Conservation (phyloP, 106 monocot species). For the Dendrobium catenatum region DNA sequence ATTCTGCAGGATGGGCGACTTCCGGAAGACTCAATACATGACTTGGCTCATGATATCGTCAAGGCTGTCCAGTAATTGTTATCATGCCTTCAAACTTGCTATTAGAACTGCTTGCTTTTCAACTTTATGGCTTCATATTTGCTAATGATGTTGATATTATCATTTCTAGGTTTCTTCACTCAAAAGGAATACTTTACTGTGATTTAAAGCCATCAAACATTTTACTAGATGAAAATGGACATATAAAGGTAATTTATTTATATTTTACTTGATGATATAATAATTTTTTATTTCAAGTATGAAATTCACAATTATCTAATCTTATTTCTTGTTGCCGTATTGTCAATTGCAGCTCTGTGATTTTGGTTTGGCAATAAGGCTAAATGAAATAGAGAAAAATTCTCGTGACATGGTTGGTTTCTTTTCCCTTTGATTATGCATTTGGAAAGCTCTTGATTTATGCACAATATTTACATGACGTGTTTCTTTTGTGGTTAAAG, state of each 20-base stretch:
- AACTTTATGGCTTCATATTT: background rate
- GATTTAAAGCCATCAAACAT: constrained; percentile 97
- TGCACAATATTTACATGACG: constrained; percentile 3
- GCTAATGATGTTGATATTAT: constrained; percentile 1
- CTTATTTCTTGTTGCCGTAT: background rate
- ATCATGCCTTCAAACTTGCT: background rate
- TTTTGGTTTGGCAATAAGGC: constrained; percentile 75
- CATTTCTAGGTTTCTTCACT: constrained; percentile 68
- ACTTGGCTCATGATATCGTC: constrained; percentile 76
- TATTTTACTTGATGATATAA: background rate
- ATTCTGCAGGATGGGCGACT: constrained; percentile 70
- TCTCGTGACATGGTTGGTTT: constrained; percentile 49
- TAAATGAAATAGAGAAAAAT: constrained; percentile 64
- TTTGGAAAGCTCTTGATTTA: background rate
- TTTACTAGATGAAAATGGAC: constrained; percentile 88
- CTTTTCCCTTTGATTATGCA: background rate
- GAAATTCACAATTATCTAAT: background rate
- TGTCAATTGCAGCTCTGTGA: constrained; percentile 76
- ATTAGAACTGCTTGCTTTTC: background rate
- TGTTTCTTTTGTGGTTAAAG: constrained; percentile 3
- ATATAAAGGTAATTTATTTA: constrained; percentile 57
- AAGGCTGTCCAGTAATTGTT: constrained; percentile 81
- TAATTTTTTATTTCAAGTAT: constrained; percentile 1
- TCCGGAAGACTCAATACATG: constrained; percentile 92
- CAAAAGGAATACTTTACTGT: constrained; percentile 85